These are phyloP conservation scores for Ceratocystis cubensis DNA, from an alignment of 2,329 filamentous ascomycete species.

Conservation along the genomic window DNA sequence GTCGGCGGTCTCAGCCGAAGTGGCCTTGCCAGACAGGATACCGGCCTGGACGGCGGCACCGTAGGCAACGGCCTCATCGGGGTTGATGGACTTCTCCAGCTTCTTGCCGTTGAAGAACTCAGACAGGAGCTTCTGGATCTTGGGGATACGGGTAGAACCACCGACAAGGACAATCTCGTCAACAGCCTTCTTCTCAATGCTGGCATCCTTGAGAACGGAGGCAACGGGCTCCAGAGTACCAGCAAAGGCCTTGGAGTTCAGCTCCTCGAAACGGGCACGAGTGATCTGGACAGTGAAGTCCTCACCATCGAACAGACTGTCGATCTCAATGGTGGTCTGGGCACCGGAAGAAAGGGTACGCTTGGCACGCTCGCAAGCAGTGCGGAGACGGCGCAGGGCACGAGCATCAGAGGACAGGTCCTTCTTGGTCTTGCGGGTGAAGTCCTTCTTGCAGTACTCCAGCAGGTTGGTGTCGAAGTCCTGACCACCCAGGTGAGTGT, in stretches of 20 bases:
- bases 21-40: constrained; percentile 97
- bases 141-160: constrained; percentile 96
- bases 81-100: constrained; percentile 99
- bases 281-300: constrained; percentile 97
- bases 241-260: constrained; percentile 90
- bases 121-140: constrained; percentile 96
- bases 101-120: constrained; percentile 99
- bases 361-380: constrained; percentile 99
- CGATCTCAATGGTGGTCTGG: constrained; percentile 95
- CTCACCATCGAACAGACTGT: constrained; percentile 95
- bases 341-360: constrained; percentile 94
- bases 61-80: constrained; percentile 97
- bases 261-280: constrained; percentile 96
- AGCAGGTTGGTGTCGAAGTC: constrained; percentile 95
- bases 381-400: constrained; percentile 89
- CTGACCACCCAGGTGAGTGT: constrained; percentile 89
- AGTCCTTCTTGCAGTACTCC: constrained; percentile 94
- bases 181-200: constrained; percentile 76
- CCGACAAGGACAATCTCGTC: constrained; percentile 98
- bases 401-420: constrained; percentile 72
- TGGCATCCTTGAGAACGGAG: constrained; percentile 90
- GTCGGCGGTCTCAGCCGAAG: constrained; percentile 84
- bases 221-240: constrained; percentile 91
- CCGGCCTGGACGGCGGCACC: constrained; percentile 97
- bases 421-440: constrained; percentile 69